These are phyloP conservation scores for Candida loeiensis DNA, from an alignment of 805 yeast genomes.

Conservation along the genomic window DNA sequence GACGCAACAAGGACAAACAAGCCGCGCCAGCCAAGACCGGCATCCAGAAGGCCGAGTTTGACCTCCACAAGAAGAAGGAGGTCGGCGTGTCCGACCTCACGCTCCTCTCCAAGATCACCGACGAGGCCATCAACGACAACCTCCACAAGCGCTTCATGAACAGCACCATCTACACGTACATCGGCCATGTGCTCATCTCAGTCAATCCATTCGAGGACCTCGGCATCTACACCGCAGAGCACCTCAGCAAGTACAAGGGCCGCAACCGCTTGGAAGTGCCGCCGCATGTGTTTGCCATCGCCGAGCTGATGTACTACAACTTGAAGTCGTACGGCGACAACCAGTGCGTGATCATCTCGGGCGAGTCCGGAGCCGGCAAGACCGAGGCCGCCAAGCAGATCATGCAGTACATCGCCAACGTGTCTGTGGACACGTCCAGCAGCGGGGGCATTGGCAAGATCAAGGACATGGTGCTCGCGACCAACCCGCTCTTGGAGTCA, in stretches of 20 bases:
- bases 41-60: conserved; percentile 86
- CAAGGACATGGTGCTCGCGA: conserved; percentile 96
- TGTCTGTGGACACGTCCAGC: conserved; percentile 56
- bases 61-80: conserved; percentile 82
- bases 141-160: conserved; percentile 84
- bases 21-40: conserved; percentile 55
- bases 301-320: conserved; percentile 94
- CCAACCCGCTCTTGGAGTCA: conserved; percentile 87
- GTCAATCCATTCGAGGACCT: conserved; percentile 95
- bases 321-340: conserved; percentile 90
- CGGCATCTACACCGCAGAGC: conserved; percentile 87
- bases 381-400: conserved; percentile 97
- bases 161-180: conserved; percentile 86
- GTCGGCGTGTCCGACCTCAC: conserved; percentile 98
- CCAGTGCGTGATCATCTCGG: conserved; percentile 96
- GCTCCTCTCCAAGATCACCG: conserved; percentile 79
- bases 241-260: conserved; percentile 74
- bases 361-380: conserved; percentile 97
- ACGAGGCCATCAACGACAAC: conserved; percentile 90
- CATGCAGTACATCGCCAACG: conserved; percentile 94
- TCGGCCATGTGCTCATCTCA: conserved; percentile 91
- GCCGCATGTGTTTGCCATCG: conserved; percentile 97
- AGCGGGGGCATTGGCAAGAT: conserved; percentile 74
- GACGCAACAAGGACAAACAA: conserved; percentile 55
- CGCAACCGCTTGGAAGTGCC: conserved; percentile 94